phyloP scores from a whole-genome alignment of 257 asterid genomes.

The Nicotiana attenuata region DNA sequence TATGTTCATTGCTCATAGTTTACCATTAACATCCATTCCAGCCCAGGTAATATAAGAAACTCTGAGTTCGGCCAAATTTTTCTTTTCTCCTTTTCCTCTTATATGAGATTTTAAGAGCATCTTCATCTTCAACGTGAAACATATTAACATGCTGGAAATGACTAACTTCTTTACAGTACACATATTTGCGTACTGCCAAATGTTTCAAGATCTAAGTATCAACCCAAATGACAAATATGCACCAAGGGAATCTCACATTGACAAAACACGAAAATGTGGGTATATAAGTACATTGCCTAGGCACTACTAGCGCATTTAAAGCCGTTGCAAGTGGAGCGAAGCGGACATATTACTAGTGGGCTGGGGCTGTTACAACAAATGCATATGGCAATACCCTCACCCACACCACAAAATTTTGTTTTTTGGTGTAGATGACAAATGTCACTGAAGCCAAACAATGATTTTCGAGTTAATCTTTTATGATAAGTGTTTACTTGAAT shows the following conservation, averaged over 20 bases:
- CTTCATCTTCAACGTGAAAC: background rate
- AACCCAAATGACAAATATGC: background rate
- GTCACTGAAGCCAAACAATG: background rate
- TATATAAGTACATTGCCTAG: too few relatives aligned
- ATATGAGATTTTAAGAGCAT: background rate
- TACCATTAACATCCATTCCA: slow-evolving; percentile 40
- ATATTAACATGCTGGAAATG: background rate
- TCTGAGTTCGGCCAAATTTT: background rate
- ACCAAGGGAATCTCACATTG: too few relatives aligned
- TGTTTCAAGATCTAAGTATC: background rate
- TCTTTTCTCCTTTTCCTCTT: background rate
- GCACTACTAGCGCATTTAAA: too few relatives aligned
- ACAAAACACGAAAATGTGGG: too few relatives aligned
- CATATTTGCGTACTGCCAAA: background rate
- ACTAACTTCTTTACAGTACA: background rate
- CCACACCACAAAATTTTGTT: background rate
- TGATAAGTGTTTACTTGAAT: too few relatives aligned
- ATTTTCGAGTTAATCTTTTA: too few relatives aligned
- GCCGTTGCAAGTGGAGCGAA: too few relatives aligned
- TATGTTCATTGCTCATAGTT: slow-evolving; percentile 52
- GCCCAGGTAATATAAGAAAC: slow-evolving; percentile 40
- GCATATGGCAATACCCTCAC: background rate
- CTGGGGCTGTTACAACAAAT: background rate
- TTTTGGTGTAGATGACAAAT: background rate
- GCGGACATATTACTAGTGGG: too few relatives aligned